Percentiles rank a stretch among this genome's conserved stretches.
phyloP scores from a whole-genome alignment of 2,329 filamentous ascomycete genomes.

The Pseudogymnoascus sp. region DNA sequence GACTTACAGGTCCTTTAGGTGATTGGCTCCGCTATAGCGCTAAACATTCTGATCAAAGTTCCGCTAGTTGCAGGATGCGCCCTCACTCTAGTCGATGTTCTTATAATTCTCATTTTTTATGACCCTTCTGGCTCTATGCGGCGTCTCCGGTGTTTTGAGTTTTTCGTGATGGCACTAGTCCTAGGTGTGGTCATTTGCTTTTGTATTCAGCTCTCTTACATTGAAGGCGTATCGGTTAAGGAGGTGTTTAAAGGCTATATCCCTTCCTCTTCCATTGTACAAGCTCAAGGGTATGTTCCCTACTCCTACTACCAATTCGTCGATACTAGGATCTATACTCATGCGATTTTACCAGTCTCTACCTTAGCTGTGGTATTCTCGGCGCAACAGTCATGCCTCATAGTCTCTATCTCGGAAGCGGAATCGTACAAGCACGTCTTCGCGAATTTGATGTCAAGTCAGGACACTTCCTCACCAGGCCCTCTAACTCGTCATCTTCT shows the following conservation, averaged over 20 bases:
- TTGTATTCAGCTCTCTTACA: conserved; percentile 58
- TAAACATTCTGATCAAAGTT: conserved; percentile 57
- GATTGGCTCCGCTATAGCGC: conserved; percentile 63
- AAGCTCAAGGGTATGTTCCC: conserved; percentile 43
- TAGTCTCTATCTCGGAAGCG: conserved; percentile 59
- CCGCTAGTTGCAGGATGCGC: conserved; percentile 62
- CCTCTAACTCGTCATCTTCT: conserved; percentile 21
- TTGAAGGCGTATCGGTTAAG: conserved; percentile 45
- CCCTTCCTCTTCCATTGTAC: conserved; percentile 50
- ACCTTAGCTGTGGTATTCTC: conserved; percentile 68
- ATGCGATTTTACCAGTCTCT: conserved; percentile 34
- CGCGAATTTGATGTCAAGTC: conserved; percentile 53
- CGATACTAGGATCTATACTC: not conserved
- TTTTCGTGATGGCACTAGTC: conserved; percentile 55
- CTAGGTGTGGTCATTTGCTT: conserved; percentile 64
- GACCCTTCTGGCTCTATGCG: conserved; percentile 50
- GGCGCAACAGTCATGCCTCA: conserved; percentile 71
- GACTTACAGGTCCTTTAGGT: conserved; percentile 39
- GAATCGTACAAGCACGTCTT: conserved; percentile 60
- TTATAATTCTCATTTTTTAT: conserved; percentile 61
- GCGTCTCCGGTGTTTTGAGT: conserved; percentile 54
- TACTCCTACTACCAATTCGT: not conserved
- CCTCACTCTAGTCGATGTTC: conserved; percentile 59
- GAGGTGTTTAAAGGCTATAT: conserved; percentile 62
- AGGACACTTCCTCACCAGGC: conserved; percentile 39